Base-by-base conservation (phyloP, 768 basidiomycete genomes). In the Tricholomella constricta region DNA sequence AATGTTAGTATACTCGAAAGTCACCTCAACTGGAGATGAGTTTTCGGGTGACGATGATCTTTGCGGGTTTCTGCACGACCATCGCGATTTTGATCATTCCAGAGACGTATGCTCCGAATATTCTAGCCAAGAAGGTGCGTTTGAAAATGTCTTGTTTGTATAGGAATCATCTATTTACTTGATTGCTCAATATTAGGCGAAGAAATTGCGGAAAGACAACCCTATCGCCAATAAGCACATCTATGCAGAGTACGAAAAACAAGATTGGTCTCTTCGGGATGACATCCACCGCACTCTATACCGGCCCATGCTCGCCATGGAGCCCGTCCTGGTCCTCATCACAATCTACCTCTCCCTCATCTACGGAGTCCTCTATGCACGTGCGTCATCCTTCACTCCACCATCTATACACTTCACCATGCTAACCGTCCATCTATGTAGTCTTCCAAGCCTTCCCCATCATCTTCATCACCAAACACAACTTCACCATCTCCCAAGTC, bases 21-120 rank as follows among this genome's bases (percentile, higher is more conserved):
- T 55, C 45, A 60, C n/a, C 65, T 78, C 9, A 77, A 74, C 3
- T 90, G 86, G 85, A 62, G 83, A 59, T 86, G 82, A 82, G 74
- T 86, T 1, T 88, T 83, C 70, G 85, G 82, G 75, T 86, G 49
- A 82, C 81, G 79, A 80, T 85, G 75, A 80, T 85, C 15, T 82
- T 85, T 54, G 80, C 83, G 0, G 80, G 77, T 0, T 61, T 65
- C 5, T 83, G 83, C 62, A 80, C 78, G 2, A 6, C 75, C 10
- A 55, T 82, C 44, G 67, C 73, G 31, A 49, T 80, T 19, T 48
- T 81, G 25, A 63, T 78, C 52, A 69, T 87, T 0, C 85, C 85
- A 0, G 88, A 90, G 68, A 88, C 88, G 9, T 89, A 83, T 57
- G 82, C 79, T 0, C 86, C 88, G 0, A 72, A 84, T 9, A 65